Conservation (phyloP, 805 yeast genomes). For the Kazachstania kunashirensis region DNA sequence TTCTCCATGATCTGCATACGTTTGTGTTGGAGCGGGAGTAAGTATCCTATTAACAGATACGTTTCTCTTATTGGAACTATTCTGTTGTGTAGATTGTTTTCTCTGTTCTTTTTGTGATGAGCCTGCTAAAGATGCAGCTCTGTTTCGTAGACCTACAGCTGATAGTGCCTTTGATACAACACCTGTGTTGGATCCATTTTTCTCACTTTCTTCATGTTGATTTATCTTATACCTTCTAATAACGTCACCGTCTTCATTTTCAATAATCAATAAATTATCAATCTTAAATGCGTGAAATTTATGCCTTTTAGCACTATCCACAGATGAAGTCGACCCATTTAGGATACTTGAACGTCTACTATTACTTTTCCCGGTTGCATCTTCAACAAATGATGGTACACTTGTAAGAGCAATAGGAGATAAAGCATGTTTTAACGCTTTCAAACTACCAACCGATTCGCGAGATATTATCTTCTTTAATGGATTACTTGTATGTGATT, state of each 20-base stretch:
- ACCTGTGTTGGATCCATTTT: conserved; percentile 24
- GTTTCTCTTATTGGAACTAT: not conserved
- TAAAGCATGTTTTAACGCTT: conserved; percentile 17
- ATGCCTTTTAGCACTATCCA: conserved; percentile 1
- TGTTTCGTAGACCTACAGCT: conserved; percentile 42
- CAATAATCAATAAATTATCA: conserved; percentile 70
- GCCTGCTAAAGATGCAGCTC: conserved; percentile 1
- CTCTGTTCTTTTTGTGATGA: not conserved
- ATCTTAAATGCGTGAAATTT: conserved; percentile 63
- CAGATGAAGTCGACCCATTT: not conserved
- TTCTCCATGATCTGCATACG: conserved; percentile 1
- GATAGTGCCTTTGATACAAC: conserved; percentile 41
- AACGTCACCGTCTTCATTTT: conserved; percentile 86
- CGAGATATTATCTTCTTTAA: conserved; percentile 10
- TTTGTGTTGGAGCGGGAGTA: conserved; percentile 8
- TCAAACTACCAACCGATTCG: conserved; percentile 28
- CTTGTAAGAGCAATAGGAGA: conserved; percentile 17
- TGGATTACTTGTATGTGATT: conserved; percentile 4
- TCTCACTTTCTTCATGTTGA: conserved; percentile 33
- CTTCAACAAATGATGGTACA: conserved; percentile 14
- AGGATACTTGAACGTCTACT: conserved; percentile 1
- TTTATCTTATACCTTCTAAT: conserved; percentile 73
- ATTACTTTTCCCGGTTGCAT: conserved; percentile 2
- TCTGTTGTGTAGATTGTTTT: not conserved
- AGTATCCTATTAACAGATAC: conserved; percentile 5